Conservation (phyloP, 192 early-diverging fungal genomes). For the Allomyces arbusculus region DNA sequence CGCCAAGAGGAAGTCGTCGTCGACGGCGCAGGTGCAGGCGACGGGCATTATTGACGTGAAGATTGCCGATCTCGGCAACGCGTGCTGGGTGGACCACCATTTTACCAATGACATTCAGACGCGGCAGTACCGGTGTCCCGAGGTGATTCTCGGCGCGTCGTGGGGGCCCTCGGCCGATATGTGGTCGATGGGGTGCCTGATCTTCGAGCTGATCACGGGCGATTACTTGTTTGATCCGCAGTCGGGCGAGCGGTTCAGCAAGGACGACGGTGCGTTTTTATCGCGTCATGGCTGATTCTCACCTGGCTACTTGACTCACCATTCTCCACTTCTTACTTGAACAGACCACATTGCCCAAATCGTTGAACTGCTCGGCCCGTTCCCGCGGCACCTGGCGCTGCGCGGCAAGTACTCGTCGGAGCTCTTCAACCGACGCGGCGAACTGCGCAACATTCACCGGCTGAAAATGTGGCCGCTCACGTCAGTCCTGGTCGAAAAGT, state of each 20-base stretch:
- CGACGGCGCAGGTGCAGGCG: conserved; percentile 2
- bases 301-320: neutral
- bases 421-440: conserved; percentile 72
- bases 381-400: conserved; percentile 56
- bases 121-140: conserved; percentile 86
- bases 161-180: conserved; percentile 78
- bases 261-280: conserved; percentile 57
- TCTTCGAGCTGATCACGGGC: conserved; percentile 83
- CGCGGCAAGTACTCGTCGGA: conserved; percentile 66
- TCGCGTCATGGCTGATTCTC: neutral
- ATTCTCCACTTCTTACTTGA: neutral
- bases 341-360: conserved; percentile 93
- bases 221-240: conserved; percentile 93
- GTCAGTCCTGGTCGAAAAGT: conserved; percentile 79
- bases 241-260: conserved; percentile 54
- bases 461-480: conserved; percentile 60
- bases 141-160: conserved; percentile 72
- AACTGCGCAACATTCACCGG: conserved; percentile 71
- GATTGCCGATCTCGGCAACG: conserved; percentile 91
- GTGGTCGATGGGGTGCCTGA: conserved; percentile 86
- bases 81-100: conserved; percentile 87
- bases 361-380: conserved; percentile 73
- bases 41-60: conserved; percentile 46
- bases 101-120: conserved; percentile 95
- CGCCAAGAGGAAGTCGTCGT: conserved; percentile 3